These are phyloP conservation scores for Danielia reshetovae DNA, from an alignment of 805 yeast species.

Conservation along the genomic window DNA sequence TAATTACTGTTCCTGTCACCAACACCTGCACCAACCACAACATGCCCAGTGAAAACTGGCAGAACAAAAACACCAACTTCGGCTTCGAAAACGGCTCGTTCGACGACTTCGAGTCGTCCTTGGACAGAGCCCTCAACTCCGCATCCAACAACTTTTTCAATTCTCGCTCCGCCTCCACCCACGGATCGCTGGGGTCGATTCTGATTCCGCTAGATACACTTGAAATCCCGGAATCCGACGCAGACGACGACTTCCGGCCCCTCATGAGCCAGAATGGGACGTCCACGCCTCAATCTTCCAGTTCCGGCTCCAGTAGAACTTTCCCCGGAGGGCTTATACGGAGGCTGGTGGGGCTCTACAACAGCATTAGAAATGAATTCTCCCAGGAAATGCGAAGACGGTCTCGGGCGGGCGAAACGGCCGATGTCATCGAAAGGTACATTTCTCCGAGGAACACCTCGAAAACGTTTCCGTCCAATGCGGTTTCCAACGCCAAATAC, in stretches of 20 bases:
- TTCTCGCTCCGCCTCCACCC: constrained; percentile 26
- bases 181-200: constrained; percentile 18
- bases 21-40: too few species aligned
- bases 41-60: constrained; percentile 1
- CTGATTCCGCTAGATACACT: constrained; percentile 27
- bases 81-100: constrained; percentile 34
- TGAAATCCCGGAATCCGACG: too few species aligned
- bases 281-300: too few species aligned
- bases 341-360: constrained; percentile 3
- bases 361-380: constrained; percentile 5
- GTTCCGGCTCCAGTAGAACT: too few species aligned
- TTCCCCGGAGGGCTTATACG: constrained; percentile 2
- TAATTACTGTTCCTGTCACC: too few species aligned
- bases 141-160: constrained; percentile 39
- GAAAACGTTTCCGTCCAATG: constrained; percentile 54
- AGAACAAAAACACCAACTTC: too few species aligned
- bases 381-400: constrained; percentile 3
- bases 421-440: constrained; percentile 25
- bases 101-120: constrained; percentile 62
- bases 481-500: constrained; percentile 91
- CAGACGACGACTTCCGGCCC: constrained; percentile 18
- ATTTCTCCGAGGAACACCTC: constrained; percentile 35
- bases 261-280: constrained; percentile 25
- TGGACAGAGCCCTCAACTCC: constrained; percentile 60
- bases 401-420: background rate